Base-by-base conservation (phyloP, 2,329 filamentous ascomycete genomes). In the Apiospora aurea region DNA sequence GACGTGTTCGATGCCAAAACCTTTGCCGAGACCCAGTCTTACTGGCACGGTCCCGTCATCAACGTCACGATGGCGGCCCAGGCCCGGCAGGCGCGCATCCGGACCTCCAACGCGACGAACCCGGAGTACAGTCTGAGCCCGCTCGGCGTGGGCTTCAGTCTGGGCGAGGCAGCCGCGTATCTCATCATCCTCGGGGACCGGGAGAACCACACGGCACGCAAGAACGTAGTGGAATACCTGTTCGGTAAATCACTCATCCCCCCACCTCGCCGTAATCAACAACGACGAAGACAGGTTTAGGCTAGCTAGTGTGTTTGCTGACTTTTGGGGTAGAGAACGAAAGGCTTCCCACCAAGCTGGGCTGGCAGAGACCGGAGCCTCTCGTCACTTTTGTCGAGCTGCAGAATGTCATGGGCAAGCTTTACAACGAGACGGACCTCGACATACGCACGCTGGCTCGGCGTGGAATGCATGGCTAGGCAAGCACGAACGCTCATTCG, bases 1-100 rank as follows among this genome's bases (percentile, higher is more conserved):
- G 82, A 86, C 74, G 71, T 84, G 71, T 89, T 90, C 81, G 88
- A 89, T 78, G 79, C 85, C 70, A 84, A 82, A 2, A 77, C 88
- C 73, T 90, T 89, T 77, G 82, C 85, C 69, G 78, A 83, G 71
- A 83, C 83, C 0, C 80, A 75, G 51, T 72, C 75, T 5, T 89
- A 85, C 79, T 90, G 86, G 85, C 86, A 83, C 0, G 79, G 71
- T 0, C 76, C 81, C 3, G 78, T 80, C 24, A 75, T 89, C 43
- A 79, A 82, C 29, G 77, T 83, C 1, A 71, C 82, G 3, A 82
- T 83, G 78, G 77, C 85, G 2, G 86, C 86, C 71, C 85, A 85
- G 72, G 81, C 82, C 74, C 85, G 86, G 71, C 69, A 86, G 0
- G 83, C 80, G 1, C 83, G 87, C 8, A 82, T 86, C 66, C 74